Conservation (phyloP, 495 filamentous ascomycete species). For the Penicillium alfredii region DNA sequence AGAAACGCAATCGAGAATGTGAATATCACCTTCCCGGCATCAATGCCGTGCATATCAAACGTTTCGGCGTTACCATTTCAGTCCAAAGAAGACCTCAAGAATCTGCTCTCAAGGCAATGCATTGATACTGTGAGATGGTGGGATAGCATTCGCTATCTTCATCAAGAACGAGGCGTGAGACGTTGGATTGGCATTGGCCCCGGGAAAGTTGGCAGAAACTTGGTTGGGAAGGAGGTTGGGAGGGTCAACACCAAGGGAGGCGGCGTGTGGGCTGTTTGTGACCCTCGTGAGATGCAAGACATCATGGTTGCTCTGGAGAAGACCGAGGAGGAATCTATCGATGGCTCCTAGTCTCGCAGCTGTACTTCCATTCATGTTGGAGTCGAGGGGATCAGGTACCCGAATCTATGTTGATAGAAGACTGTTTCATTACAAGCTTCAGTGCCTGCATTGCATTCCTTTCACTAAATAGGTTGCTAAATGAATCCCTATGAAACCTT, state of each 20-base stretch:
- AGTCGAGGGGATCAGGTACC: too few relatives aligned
- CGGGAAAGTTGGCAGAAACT: conserved; percentile 86
- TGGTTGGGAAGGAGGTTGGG: conserved; percentile 93
- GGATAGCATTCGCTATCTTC: conserved; percentile 83
- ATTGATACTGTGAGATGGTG: conserved; percentile 92
- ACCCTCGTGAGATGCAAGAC: conserved; percentile 75
- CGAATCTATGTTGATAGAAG: too few relatives aligned
- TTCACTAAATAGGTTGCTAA: too few relatives aligned
- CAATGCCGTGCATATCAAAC: conserved; percentile 77
- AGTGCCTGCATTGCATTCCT: too few relatives aligned
- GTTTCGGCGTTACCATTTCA: conserved; percentile 73
- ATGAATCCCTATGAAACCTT: conserved; percentile 38
- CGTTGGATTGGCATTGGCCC: conserved; percentile 93
- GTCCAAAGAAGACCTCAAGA: conserved; percentile 64
- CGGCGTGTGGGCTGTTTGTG: conserved; percentile 87
- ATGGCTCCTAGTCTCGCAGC: conserved; percentile 4
- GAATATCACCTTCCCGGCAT: conserved; percentile 66
- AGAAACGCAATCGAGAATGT: conserved; percentile 51
- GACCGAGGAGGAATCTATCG: conserved; percentile 51
- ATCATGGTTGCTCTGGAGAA: conserved; percentile 66
- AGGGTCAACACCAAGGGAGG: conserved; percentile 77
- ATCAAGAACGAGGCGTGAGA: conserved; percentile 75
- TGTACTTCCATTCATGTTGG: conserved; percentile 18
- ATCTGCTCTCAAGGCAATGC: conserved; percentile 68
- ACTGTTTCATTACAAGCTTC: too few relatives aligned